A percentile compares a stretch with the other conserved stretches of the same genome.
These are phyloP conservation scores for Schoenoplectus tabernaemontani DNA, from an alignment of 202 grass and related monocot genomes.

Conservation along the genomic window DNA sequence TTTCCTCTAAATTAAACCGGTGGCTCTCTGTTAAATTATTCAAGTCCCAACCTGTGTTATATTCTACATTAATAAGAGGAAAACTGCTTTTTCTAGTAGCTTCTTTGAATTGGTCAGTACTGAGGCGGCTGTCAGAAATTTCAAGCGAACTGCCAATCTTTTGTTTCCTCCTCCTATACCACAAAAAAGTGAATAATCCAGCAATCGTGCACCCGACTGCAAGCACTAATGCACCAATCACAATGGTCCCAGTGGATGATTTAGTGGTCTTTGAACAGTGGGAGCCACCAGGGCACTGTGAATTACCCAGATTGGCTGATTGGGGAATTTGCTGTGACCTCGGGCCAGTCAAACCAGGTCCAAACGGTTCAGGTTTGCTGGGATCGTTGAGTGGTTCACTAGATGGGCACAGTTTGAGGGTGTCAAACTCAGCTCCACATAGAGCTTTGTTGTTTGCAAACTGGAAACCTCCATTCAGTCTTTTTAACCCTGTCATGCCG, in stretches of 20 bases:
- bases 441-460: slow-evolving; percentile 72
- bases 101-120: slow-evolving; percentile 83
- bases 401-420: slow-evolving; percentile 44
- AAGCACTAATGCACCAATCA: slow-evolving; percentile 45
- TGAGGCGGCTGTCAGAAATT: slow-evolving; percentile 82
- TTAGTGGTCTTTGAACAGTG: slow-evolving; percentile 26
- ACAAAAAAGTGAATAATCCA: slow-evolving; percentile 48
- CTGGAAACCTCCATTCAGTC: slow-evolving; percentile 70
- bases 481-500: slow-evolving; percentile 48
- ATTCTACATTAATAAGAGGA: slow-evolving; percentile 58
- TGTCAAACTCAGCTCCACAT: slow-evolving; percentile 68
- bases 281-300: background rate
- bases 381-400: slow-evolving; percentile 51
- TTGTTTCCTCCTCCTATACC: slow-evolving; percentile 80
- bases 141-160: slow-evolving; percentile 91
- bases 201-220: slow-evolving; percentile 40
- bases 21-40: slow-evolving; percentile 67
- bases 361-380: slow-evolving; percentile 78
- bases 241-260: slow-evolving; percentile 34
- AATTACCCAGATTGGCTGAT: slow-evolving; percentile 32
- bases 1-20: slow-evolving; percentile 94
- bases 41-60: slow-evolving; percentile 73
- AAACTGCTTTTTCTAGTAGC: slow-evolving; percentile 58
- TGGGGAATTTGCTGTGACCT: slow-evolving; percentile 49
- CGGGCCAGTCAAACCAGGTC: slow-evolving; percentile 39